A percentile compares a stretch with the other conserved stretches of the same genome.
These are phyloP conservation scores for Candolleomyces aberdarensis DNA, from an alignment of 768 basidiomycete species.

Conservation along the genomic window DNA sequence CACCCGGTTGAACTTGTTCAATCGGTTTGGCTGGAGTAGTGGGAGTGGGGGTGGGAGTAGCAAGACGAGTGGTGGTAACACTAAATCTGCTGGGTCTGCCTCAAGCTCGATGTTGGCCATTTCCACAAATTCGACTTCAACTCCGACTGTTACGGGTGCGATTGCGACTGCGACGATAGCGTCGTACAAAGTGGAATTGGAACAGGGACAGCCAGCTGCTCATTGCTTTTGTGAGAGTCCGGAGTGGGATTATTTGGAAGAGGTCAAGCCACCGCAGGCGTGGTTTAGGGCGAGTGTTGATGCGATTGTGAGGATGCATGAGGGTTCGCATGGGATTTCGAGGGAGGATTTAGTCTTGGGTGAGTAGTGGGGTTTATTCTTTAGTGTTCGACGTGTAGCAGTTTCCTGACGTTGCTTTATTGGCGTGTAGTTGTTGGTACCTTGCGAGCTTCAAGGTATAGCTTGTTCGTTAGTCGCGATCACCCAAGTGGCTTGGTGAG, in stretches of 20 bases:
- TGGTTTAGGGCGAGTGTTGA: constrained; percentile 24
- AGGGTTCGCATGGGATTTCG: constrained; percentile 17
- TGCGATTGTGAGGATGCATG: constrained; percentile 17
- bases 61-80: no score
- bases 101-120: no score
- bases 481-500: constrained; percentile 21
- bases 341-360: constrained; percentile 22
- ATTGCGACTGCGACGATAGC: constrained; percentile 7
- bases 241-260: constrained; percentile 23
- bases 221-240: constrained; percentile 21
- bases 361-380: constrained; percentile 1
- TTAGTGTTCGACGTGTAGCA: not conserved
- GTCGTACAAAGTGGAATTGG: constrained; percentile 11
- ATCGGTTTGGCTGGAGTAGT: no score
- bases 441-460: constrained; percentile 19
- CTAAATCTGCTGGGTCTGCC: no score
- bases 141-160: not conserved
- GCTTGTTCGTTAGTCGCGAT: constrained; percentile 19
- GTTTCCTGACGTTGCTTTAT: not conserved
- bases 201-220: constrained; percentile 18
- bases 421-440: constrained; percentile 12
- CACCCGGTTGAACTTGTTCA: no score
- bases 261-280: constrained; percentile 18
- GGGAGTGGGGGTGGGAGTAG: no score
- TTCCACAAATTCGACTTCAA: no score